These are phyloP conservation scores for Metarhizium brunneum DNA, from an alignment of 2,329 filamentous ascomycete genomes.

Conservation along the genomic window DNA sequence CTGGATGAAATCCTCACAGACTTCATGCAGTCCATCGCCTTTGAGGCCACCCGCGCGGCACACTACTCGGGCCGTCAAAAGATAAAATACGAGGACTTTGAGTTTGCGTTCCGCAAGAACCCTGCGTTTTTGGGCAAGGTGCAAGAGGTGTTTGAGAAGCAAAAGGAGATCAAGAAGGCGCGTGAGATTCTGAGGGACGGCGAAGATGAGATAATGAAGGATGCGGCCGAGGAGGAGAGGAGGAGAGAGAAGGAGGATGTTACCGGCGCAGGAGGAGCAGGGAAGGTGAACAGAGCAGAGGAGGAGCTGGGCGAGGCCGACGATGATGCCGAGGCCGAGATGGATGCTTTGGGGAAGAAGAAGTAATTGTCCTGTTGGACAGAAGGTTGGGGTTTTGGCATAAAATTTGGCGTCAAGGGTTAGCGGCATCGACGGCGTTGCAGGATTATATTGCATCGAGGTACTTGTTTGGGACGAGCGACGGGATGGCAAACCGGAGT, in stretches of 20 bases:
- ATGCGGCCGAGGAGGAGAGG: conserved; percentile 36
- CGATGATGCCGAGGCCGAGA: conserved; percentile 36
- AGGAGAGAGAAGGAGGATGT: conserved; percentile 20
- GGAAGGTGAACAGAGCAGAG: conserved; percentile 26
- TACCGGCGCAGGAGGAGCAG: conserved; percentile 1
- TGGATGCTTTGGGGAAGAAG: conserved; percentile 30
- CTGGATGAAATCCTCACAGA: conserved; percentile 95
- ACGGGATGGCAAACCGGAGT: too few species aligned
- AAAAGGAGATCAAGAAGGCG: conserved; percentile 75
- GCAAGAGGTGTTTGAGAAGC: conserved; percentile 80
- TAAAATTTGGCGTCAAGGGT: not conserved
- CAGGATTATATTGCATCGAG: not conserved
- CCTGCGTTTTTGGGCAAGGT: conserved; percentile 80
- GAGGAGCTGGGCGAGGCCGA: conserved; percentile 44
- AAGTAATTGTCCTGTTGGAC: conserved; percentile 14
- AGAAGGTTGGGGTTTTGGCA: not conserved
- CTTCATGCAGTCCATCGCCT: conserved; percentile 90
- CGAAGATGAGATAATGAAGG: conserved; percentile 49
- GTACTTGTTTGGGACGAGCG: not conserved
- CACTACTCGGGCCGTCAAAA: conserved; percentile 85
- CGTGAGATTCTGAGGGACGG: conserved; percentile 67
- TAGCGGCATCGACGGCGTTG: not conserved
- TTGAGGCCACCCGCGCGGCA: conserved; percentile 78
- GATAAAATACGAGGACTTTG: conserved; percentile 97
- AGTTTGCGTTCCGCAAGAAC: conserved; percentile 84